phyloP scores from a whole-genome alignment of 306 rosid genomes.

The Cyclanthera cordifolia region DNA sequence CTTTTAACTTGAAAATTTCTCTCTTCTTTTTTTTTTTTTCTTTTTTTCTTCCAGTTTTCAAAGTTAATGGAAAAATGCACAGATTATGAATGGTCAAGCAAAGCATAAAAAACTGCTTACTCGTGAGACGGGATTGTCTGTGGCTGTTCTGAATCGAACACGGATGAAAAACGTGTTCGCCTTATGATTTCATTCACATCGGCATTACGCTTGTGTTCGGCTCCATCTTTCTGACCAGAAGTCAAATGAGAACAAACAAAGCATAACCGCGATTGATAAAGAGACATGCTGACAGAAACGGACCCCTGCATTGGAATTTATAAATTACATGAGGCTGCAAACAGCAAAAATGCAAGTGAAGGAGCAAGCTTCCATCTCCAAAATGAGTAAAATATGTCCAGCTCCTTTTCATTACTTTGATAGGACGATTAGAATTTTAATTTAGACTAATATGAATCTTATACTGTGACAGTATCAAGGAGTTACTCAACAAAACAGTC shows the following conservation, averaged over 20 bases:
- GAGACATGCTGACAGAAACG: constrained; percentile 86
- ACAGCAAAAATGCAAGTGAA: constrained; percentile 14
- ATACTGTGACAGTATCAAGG: neutral
- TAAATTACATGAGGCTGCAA: constrained; percentile 18
- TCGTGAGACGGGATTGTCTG: constrained; percentile 79
- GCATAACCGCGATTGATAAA: constrained; percentile 80
- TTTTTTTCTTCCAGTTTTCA: neutral
- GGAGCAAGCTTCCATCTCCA: constrained; percentile 1
- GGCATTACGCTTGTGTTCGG: constrained; percentile 68
- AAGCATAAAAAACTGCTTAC: constrained; percentile 34
- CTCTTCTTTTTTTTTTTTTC: too few relatives aligned
- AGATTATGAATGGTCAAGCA: neutral
- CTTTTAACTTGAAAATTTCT: too few relatives aligned
- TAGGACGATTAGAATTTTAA: neutral
- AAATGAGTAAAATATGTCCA: neutral
- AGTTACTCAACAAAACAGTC: neutral
- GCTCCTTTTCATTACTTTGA: neutral
- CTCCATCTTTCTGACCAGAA: constrained; percentile 87
- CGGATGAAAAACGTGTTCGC: constrained; percentile 71
- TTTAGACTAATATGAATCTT: neutral
- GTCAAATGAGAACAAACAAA: constrained; percentile 92
- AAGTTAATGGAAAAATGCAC: neutral
- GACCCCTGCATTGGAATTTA: constrained; percentile 62
- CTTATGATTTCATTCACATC: constrained; percentile 70
- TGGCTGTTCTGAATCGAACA: constrained; percentile 63